Evolutionary conservation across 257 asterid species (phyloP), one percentile per base, ranked within the genome.

Genomic region (Capsicum pubescens): DNA sequence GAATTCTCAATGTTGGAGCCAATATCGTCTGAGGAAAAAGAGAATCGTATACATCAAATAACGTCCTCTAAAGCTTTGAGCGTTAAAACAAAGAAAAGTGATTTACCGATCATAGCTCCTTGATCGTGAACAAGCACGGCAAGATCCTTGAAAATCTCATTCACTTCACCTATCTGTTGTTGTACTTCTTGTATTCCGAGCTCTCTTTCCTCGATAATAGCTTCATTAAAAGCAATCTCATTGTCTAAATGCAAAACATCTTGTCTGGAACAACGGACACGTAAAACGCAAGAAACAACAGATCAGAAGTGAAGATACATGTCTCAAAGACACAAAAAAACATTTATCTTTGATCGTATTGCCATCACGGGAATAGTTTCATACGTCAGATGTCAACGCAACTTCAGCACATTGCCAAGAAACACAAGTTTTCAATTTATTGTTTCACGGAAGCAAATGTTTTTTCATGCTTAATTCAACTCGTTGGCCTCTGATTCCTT

Each of bases 141-240:
- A 11, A 96, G 93, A 88, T 94, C 99, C 89, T 94, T 96, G 94
- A 96, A 94, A 81, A 96, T 94, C 89, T 93, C 98, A 86, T 92
- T 94, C 66, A 96, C 99, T 93, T 96, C 98, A 55, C 98, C 98
- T 79, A 96, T 96, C 88, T 94, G 98, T 70, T 96, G 97, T 67
- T 94, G 97, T 67, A 96, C 94, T 89, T 96, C 99, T 76, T 96
- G 91, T 88, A 96, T 93, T 17, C 99, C 99, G 68, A 90, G 99
- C 14, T 94, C 98, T 84, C 98, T 90, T 91, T 96, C 99, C 90
- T 96, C 98, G 74, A 96, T 93, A 82, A 93, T 92, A 82, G 98
- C 98, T 85, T 96, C 97, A 64, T 96, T 94, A 89, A 93, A 96
- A 82, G 97, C 80, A 85, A 96, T 94, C 85, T 96, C 98, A 86